Base-by-base conservation (phyloP, 768 basidiomycete species). In the Mycena vulgaris region DNA sequence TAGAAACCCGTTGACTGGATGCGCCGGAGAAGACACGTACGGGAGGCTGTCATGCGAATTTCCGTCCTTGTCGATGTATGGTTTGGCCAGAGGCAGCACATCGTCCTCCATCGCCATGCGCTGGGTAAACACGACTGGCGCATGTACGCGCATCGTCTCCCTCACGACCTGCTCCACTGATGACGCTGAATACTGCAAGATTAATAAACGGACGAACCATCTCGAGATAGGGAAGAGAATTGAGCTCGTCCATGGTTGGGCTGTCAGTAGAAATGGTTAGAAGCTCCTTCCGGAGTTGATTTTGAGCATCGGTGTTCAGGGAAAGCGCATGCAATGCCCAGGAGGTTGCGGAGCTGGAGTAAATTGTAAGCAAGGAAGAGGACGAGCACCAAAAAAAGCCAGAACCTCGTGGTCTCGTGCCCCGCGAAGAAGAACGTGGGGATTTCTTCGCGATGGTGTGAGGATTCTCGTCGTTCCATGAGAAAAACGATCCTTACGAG, bases 141-240 rank as follows among this genome's bases (percentile, higher is more conserved):
- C 60, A 69, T 92, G 83, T 0, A 90, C 53, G 0, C 92, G 86
- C 62, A 92, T 76, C 0, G 85, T 87, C 78, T 92, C 92, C 9
- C 87, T 84, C 3, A 91, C 83, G 16, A 92, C 86, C 21, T 31
- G 27, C 16, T 5, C 17, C 3, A 2, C 13, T 30, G 8, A 17
- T 31, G 13, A 21, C 31, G 51, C 16, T 3, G 17, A 30, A 19
- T 14, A 19, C 17, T 10, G 39, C 25, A 37, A 35, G 4, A 35
- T 9, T 39, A 45, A 9, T 3, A 9, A 30, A 3, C n/a, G 16
- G 16, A 37, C 55, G 11, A 10, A 56, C 55, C 33, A 25, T 70
- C 63, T 86, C 88, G 31, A 88, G 81, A 71, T 85, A 86, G 16
- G 62, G 45, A 30, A 70, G 30, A 27, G 81, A 75, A 51, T 80